phyloP scores from a whole-genome alignment of 2,329 filamentous ascomycete genomes.

The Ophiostoma populinum region DNA sequence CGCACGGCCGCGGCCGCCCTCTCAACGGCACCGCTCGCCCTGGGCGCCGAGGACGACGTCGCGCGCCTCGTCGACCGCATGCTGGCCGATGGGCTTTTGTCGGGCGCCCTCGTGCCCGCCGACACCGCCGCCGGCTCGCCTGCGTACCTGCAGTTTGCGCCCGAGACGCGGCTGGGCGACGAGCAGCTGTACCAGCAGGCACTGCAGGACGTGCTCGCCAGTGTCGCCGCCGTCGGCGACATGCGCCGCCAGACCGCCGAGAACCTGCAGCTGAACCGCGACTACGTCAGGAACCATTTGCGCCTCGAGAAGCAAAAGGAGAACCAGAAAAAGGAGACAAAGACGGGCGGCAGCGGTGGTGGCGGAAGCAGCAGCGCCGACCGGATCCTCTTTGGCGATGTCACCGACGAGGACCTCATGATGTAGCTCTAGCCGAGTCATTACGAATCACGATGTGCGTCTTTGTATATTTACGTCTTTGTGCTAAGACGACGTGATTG shows the following conservation, averaged over 20 bases:
- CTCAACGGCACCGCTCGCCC: slow-evolving; percentile 16
- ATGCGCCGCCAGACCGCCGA: slow-evolving; percentile 26
- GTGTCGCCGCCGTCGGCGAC: not conserved
- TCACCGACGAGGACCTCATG: too few species aligned
- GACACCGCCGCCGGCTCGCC: not conserved
- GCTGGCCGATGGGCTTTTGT: slow-evolving; percentile 35
- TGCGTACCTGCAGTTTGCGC: slow-evolving; percentile 33
- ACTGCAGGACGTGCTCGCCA: slow-evolving; percentile 15
- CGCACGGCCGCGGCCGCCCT: slow-evolving; percentile 17
- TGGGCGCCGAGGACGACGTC: slow-evolving; percentile 18
- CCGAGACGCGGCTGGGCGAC: too few species aligned
- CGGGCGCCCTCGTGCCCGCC: slow-evolving; percentile 30
- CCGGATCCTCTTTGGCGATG: too few species aligned
- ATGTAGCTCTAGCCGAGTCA: too few species aligned
- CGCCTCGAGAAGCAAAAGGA: too few species aligned
- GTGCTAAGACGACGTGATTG: too few species aligned
- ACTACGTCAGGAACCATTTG: too few species aligned
- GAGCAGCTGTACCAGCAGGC: not conserved
- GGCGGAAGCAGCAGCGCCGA: too few species aligned
- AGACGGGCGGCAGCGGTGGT: too few species aligned
- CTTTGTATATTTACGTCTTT: too few species aligned
- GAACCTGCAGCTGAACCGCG: slow-evolving; percentile 35
- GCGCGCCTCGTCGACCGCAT: slow-evolving; percentile 33
- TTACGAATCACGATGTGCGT: too few species aligned
- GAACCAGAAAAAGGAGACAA: too few species aligned